Conservation (phyloP, 2,329 filamentous ascomycete genomes). For the Xylariaceae sp. region DNA sequence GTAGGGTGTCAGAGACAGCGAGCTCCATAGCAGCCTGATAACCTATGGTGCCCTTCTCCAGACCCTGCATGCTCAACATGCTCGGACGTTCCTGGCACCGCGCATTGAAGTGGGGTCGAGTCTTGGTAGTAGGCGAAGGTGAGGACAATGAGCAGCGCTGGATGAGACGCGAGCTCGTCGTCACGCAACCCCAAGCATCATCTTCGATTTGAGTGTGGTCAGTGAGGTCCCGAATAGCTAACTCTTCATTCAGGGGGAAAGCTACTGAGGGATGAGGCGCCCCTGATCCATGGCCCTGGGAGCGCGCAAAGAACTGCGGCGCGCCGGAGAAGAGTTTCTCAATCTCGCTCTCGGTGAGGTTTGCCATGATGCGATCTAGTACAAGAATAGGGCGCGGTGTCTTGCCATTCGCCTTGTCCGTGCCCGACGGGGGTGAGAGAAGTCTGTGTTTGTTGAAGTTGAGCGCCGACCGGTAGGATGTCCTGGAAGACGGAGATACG, state of each 20-base stretch:
- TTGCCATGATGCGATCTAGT: constrained; percentile 54
- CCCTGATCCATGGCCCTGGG: constrained; percentile 53
- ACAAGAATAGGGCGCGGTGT: constrained; percentile 44
- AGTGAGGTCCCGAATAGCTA: constrained; percentile 57
- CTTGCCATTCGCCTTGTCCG: constrained; percentile 36
- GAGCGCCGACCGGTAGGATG: constrained; percentile 34
- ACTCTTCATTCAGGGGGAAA: constrained; percentile 61
- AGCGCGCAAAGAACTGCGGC: constrained; percentile 63
- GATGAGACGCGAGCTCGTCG: constrained; percentile 59
- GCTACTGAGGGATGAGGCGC: constrained; percentile 59
- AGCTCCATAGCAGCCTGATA: constrained; percentile 64
- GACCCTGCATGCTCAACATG: constrained; percentile 67
- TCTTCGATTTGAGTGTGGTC: constrained; percentile 61
- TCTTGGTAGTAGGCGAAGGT: constrained; percentile 39
- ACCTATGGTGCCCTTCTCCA: constrained; percentile 66
- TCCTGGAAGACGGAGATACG: constrained; percentile 23
- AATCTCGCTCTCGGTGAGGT: constrained; percentile 54
- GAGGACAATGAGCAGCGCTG: constrained; percentile 42
- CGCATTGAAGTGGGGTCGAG: constrained; percentile 53
- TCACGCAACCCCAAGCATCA: constrained; percentile 57
- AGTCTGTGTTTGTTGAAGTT: constrained; percentile 57
- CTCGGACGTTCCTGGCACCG: constrained; percentile 59
- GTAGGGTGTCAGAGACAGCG: constrained; percentile 57
- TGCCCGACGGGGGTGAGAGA: constrained; percentile 45
- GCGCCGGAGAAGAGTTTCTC: constrained; percentile 71